phyloP scores from a whole-genome alignment of 2,329 filamentous ascomycete genomes.

The Pseudomassariella vexata region DNA sequence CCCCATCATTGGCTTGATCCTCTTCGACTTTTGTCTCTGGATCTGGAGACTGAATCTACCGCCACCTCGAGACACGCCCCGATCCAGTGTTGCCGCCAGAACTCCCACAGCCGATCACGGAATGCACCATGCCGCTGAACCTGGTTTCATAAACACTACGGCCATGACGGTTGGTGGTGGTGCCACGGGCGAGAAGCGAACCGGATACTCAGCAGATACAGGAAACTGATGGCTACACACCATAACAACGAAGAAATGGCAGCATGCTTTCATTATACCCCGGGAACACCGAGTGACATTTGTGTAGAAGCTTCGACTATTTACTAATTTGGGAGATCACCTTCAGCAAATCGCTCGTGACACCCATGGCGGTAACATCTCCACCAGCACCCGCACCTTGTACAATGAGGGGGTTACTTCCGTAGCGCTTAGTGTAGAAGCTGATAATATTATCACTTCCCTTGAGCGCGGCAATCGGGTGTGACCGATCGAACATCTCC shows the following conservation, averaged over 20 bases:
- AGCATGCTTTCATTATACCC: slow-evolving; percentile 1
- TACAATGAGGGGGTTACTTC: slow-evolving; percentile 83
- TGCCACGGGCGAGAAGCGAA: neutral
- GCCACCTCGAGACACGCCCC: slow-evolving; percentile 6
- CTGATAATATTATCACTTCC: slow-evolving; percentile 98
- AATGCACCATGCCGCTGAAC: too few species aligned
- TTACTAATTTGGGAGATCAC: slow-evolving; percentile 68
- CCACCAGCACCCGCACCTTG: slow-evolving; percentile 92
- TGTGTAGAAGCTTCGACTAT: slow-evolving; percentile 1
- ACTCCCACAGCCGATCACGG: too few species aligned
- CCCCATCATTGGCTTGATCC: slow-evolving; percentile 40
- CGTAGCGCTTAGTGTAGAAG: slow-evolving; percentile 96
- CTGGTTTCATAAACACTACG: too few species aligned
- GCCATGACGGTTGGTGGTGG: too few species aligned
- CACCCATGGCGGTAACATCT: slow-evolving; percentile 96
- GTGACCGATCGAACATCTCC: slow-evolving; percentile 80
- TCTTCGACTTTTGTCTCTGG: slow-evolving; percentile 48
- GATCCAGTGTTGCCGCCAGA: too few species aligned
- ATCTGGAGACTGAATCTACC: slow-evolving; percentile 37
- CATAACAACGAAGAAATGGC: too few species aligned
- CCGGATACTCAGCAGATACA: neutral
- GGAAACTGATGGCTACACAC: neutral
- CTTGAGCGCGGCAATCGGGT: slow-evolving; percentile 90
- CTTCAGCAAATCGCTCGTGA: slow-evolving; percentile 89
- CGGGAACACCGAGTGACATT: slow-evolving; percentile 2